Conservation (phyloP, 106 monocot genomes). For the Acorus calamus region DNA sequence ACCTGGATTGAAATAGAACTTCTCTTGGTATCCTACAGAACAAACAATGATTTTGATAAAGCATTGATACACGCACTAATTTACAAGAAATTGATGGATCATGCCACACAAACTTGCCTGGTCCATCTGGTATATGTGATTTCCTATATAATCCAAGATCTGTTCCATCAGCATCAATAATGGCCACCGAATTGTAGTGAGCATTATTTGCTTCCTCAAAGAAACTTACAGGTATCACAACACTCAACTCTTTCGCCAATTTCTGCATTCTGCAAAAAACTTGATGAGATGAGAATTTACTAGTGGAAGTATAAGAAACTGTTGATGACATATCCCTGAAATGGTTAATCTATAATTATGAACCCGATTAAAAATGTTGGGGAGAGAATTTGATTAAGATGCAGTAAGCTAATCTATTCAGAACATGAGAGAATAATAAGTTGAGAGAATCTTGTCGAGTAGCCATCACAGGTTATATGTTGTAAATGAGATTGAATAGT, state of each 20-base stretch:
- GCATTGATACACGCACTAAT: neutral
- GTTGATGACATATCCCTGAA: no score
- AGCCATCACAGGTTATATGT: no score
- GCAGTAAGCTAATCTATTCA: no score
- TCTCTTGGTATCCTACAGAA: slow-evolving; percentile 86
- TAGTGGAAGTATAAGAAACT: no score
- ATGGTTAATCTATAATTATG: no score
- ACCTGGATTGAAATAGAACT: slow-evolving; percentile 93
- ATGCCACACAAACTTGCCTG: slow-evolving; percentile 37
- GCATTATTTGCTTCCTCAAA: slow-evolving; percentile 99
- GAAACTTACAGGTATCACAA: slow-evolving; percentile 95
- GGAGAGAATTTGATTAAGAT: no score
- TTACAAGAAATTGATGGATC: neutral
- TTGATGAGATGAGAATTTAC: slow-evolving; percentile 1
- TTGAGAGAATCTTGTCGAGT: no score
- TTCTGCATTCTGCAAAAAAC: slow-evolving; percentile 67
- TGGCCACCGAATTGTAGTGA: slow-evolving; percentile 92
- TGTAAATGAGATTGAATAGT: no score
- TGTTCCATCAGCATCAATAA: slow-evolving; percentile 86
- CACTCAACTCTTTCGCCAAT: slow-evolving; percentile 84
- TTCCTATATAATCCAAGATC: slow-evolving; percentile 96
- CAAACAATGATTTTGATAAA: neutral
- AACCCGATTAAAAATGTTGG: no score
- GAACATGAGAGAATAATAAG: no score
- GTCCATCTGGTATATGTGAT: slow-evolving; percentile 99